phyloP scores from a whole-genome alignment of 2,329 filamentous ascomycete species.

The Ambrosiella beaveri region DNA sequence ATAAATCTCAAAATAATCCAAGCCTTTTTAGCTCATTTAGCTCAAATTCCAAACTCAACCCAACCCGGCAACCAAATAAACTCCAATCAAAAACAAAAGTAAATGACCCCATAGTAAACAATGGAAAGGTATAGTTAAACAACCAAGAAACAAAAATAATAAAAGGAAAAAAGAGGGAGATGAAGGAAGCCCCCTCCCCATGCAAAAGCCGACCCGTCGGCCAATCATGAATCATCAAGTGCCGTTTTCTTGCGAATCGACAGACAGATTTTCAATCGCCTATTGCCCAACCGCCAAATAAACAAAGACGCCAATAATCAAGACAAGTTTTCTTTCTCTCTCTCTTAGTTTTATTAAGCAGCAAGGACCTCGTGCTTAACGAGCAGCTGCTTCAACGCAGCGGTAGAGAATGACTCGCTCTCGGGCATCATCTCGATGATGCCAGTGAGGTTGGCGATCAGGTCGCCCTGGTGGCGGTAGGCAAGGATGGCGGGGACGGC shows the following conservation, averaged over 20 bases:
- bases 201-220: background rate
- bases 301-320: no score
- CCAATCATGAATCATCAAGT: background rate
- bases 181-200: background rate
- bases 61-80: no score
- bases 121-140: conserved; percentile 1
- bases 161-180: background rate
- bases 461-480: conserved; percentile 72
- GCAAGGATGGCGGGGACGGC: conserved; percentile 76
- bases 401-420: conserved; percentile 39
- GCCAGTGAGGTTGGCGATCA: conserved; percentile 79
- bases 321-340: no score
- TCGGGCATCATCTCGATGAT: conserved; percentile 73
- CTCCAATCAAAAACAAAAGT: no score
- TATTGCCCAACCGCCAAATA: no score
- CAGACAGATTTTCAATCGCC: background rate
- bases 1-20: no score
- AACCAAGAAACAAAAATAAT: background rate
- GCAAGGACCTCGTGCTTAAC: conserved; percentile 32
- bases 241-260: background rate
- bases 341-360: no score
- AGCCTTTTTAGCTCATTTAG: no score
- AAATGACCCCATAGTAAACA: background rate
- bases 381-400: conserved; percentile 35
- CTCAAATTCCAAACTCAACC: no score